These are phyloP conservation scores for Boletus sp. DNA, from an alignment of 768 basidiomycete genomes.

Conservation along the genomic window DNA sequence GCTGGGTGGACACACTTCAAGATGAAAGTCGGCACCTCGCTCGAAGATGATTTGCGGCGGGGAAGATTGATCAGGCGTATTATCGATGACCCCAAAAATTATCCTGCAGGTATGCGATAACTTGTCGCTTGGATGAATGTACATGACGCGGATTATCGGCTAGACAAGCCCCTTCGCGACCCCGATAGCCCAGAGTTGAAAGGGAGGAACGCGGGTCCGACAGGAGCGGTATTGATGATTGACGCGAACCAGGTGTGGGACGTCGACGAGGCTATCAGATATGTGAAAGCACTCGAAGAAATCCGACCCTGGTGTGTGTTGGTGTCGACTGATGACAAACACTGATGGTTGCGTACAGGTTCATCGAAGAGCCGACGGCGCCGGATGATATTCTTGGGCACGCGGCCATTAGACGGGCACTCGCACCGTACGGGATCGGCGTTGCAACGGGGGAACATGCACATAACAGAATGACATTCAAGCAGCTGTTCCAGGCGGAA, in stretches of 20 bases:
- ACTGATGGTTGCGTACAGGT: constrained; percentile 43
- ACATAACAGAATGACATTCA: constrained; percentile 94
- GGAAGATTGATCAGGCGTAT: constrained; percentile 85
- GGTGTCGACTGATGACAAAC: not conserved
- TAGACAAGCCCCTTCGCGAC: constrained; percentile 42
- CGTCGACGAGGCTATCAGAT: constrained; percentile 83
- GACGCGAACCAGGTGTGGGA: constrained; percentile 97
- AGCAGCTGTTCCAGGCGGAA: constrained; percentile 84
- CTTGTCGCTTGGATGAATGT: not conserved
- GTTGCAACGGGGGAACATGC: constrained; percentile 95
- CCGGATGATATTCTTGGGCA: constrained; percentile 89
- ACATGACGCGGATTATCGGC: not conserved
- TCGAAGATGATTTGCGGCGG: constrained; percentile 75
- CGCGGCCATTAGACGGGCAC: constrained; percentile 70
- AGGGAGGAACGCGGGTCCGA: constrained; percentile 90
- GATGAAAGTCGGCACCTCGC: constrained; percentile 91
- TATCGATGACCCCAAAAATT: constrained; percentile 82
- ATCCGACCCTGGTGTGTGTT: constrained; percentile 43
- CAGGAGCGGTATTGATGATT: constrained; percentile 90
- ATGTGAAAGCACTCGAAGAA: constrained; percentile 70
- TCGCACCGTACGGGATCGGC: constrained; percentile 78
- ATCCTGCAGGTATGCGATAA: constrained; percentile 48
- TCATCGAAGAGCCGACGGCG: constrained; percentile 92
- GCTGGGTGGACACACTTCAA: constrained; percentile 97
- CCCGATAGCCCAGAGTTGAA: constrained; percentile 55